Evolutionary conservation across 139 green algal species (phyloP).

Genomic region (Chlorella sp.): DNA sequence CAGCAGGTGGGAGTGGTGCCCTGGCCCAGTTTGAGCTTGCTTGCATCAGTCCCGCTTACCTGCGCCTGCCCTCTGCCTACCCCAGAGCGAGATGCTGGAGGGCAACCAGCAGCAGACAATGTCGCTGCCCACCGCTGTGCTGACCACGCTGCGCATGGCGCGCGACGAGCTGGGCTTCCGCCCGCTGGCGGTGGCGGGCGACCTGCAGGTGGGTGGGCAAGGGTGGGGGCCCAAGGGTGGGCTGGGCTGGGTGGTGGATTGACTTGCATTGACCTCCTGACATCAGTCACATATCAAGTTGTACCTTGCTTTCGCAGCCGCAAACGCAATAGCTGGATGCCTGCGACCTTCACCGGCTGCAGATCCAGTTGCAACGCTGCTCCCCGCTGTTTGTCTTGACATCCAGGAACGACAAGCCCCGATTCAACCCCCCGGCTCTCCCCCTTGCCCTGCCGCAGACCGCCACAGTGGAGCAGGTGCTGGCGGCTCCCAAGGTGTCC

Average conservation of each 20-base stretch:
- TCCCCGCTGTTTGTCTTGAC: no score
- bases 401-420: no score
- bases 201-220: slow-evolving; percentile 19
- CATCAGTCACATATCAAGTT: no score
- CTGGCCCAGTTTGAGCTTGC: no score
- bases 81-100: slow-evolving; percentile 31
- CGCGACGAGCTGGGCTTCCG: slow-evolving; percentile 73
- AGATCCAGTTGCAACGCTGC: no score
- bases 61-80: not conserved
- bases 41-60: not conserved
- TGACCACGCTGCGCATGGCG: slow-evolving; percentile 62
- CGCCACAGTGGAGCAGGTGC: slow-evolving; percentile 29
- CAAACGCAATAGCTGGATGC: no score
- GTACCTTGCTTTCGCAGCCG: no score
- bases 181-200: slow-evolving; percentile 54
- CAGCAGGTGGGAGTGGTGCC: no score
- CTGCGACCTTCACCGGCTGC: no score
- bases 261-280: no score
- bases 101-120: not conserved
- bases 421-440: not conserved
- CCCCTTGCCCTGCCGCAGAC: not conserved
- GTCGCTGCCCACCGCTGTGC: slow-evolving; percentile 18
- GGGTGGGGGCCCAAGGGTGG: not conserved
- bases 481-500: slow-evolving; percentile 51
- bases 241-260: not conserved